These are phyloP conservation scores for Uncinocarpus reesii DNA, from an alignment of 2,329 filamentous ascomycete genomes.

Conservation along the genomic window DNA sequence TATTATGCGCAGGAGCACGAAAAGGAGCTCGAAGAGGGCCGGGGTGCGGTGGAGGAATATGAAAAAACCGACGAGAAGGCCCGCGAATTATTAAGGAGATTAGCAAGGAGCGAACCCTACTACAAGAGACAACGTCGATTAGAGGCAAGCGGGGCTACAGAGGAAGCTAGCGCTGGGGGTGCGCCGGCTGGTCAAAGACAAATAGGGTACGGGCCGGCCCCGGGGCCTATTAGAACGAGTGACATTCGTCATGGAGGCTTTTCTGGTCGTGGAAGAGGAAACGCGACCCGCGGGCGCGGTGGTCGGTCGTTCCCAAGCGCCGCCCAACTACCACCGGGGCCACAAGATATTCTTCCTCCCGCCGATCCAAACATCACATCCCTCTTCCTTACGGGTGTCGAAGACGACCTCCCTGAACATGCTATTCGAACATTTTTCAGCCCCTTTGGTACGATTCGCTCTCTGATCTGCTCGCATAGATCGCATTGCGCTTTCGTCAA, in stretches of 20 bases:
- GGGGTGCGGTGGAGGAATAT: constrained; percentile 76
- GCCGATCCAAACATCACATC: constrained; percentile 79
- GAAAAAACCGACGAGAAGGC: constrained; percentile 97
- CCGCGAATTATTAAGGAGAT: constrained; percentile 67
- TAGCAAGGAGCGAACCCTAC: constrained; percentile 90
- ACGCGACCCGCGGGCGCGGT: constrained; percentile 41
- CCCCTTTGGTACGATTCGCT: constrained; percentile 78
- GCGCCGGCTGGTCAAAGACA: constrained; percentile 37
- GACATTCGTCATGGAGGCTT: constrained; percentile 44
- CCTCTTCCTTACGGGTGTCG: constrained; percentile 86
- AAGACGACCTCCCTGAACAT: constrained; percentile 90
- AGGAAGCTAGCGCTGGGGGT: constrained; percentile 20
- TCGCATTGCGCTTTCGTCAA: constrained; percentile 97
- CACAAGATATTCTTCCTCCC: constrained; percentile 77
- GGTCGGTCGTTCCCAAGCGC: constrained; percentile 56
- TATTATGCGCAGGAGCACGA: constrained; percentile 98
- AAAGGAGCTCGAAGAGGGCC: constrained; percentile 84
- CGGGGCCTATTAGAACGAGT: constrained; percentile 63
- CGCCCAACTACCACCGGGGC: constrained; percentile 65
- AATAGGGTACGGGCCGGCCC: constrained; percentile 43
- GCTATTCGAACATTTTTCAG: constrained; percentile 86
- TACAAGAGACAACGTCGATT: constrained; percentile 77
- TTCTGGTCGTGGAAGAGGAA: constrained; percentile 34
- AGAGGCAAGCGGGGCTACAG: constrained; percentile 44
- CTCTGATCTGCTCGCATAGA: constrained; percentile 89